Base-by-base conservation (phyloP, 495 filamentous ascomycete species). In the Chaetomium fimeti region DNA sequence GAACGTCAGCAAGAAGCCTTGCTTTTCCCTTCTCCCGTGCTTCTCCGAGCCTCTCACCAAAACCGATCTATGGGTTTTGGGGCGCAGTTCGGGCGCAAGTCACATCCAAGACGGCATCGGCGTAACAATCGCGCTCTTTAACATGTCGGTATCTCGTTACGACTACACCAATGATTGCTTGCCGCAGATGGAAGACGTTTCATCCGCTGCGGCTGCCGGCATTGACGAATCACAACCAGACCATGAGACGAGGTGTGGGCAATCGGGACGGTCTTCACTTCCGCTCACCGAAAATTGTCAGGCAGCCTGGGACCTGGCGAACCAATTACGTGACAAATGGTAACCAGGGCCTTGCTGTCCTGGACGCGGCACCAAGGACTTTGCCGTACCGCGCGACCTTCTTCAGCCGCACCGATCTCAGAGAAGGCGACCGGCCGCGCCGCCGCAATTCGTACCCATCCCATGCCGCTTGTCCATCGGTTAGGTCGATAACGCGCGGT, bases 221-320 rank as follows among this genome's bases (percentile, higher is more conserved):
- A 54, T 54, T 32, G 52, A n/a, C 52, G 27, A 54, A 54, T 54
- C 15, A 54, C 25, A 29, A n/a, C 32, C 32, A 9, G 8, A 4
- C 2, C 12, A 11, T 12, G 13, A n/a, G 9, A 22, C 40, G 40
- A 47, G 27, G 25, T 36, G 16, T 54, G 52, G 27, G 32, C 32
- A 36, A 11, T 54, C 16, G 52, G 52, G 32, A 36, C 32, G 32
- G 32, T 36, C 32, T 36, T 36, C 32, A 11, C 3, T 6, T 54
- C 16, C 13, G 25, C 27, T 18, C 52, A 54, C 52, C 52, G 52
- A 54, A 36, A 54, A 54, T 54, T 54, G 52, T 54, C 36, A 54
- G 48, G 48, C 48, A n/a, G 15, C n/a, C 52, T 18, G 3, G 32
- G 52, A 36, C 27, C 25, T 6, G 27, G 52, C 52, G 20, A 36